A percentile compares a stretch with the other conserved stretches of the same genome.
phyloP scores from a whole-genome alignment of 257 asterid species.

The Solanum paucissectum region DNA sequence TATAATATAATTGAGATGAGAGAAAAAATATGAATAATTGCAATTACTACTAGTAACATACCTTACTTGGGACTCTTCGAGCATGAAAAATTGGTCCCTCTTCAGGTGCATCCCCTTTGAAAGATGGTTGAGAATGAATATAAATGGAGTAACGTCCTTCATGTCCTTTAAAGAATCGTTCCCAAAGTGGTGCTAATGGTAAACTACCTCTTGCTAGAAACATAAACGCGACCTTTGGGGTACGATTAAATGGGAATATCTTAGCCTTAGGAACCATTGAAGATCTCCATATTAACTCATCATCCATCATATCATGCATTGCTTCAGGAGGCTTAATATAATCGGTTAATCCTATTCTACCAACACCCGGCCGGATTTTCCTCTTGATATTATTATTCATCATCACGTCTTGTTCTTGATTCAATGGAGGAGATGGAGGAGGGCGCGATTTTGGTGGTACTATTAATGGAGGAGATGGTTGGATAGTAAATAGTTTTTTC shows the following conservation, averaged over 20 bases:
- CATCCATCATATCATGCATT: slow-evolving; percentile 60
- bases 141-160: slow-evolving; percentile 46
- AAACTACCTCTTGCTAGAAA: slow-evolving; percentile 47
- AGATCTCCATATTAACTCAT: slow-evolving; percentile 74
- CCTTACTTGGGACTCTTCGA: slow-evolving; percentile 67
- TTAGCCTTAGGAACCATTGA: slow-evolving; percentile 42
- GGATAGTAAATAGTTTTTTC: slow-evolving; percentile 11
- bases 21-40: background rate
- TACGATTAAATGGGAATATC: slow-evolving; percentile 30
- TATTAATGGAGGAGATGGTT: background rate
- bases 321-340: slow-evolving; percentile 17
- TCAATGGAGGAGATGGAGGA: background rate
- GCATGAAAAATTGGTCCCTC: slow-evolving; percentile 48
- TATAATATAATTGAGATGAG: no score
- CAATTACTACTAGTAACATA: slow-evolving; percentile 1
- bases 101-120: slow-evolving; percentile 20
- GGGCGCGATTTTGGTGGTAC: background rate
- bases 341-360: slow-evolving; percentile 16
- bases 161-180: slow-evolving; percentile 52
- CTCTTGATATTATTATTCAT: background rate
- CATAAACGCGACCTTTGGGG: slow-evolving; percentile 74
- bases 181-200: slow-evolving; percentile 80
- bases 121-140: slow-evolving; percentile 52
- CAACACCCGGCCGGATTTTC: background rate
- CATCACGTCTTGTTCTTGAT: background rate